Conservation (phyloP, 306 rosid genomes). For the Medicago truncatula region MtrunA17r5.0-ANR NC_053042.1:53355501-53356000, state of each 20-base stretch:
- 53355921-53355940: neutral
- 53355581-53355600: neutral
- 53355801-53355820: neutral
- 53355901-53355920: neutral
- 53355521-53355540: conserved; percentile 43
- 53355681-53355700: neutral
- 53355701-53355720: conserved; percentile 27
- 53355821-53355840: conserved; percentile 42
- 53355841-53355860: neutral
- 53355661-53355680: neutral
- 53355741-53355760: conserved; percentile 40
- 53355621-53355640: conserved; percentile 25
- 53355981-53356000: conserved; percentile 4
- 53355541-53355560: conserved; percentile 41
- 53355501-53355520: conserved; percentile 36
- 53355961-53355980: conserved; percentile 42
- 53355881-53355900: neutral
- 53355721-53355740: neutral
- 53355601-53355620: conserved; percentile 20
- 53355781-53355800: conserved; percentile 1
- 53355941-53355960: conserved; percentile 40
- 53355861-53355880: neutral
- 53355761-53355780: conserved; percentile 39
- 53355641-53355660: neutral
- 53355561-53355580: conserved; percentile 37